Conservation (phyloP, 2,329 filamentous ascomycete species). For the Pyrenochaeta sp. region DNA sequence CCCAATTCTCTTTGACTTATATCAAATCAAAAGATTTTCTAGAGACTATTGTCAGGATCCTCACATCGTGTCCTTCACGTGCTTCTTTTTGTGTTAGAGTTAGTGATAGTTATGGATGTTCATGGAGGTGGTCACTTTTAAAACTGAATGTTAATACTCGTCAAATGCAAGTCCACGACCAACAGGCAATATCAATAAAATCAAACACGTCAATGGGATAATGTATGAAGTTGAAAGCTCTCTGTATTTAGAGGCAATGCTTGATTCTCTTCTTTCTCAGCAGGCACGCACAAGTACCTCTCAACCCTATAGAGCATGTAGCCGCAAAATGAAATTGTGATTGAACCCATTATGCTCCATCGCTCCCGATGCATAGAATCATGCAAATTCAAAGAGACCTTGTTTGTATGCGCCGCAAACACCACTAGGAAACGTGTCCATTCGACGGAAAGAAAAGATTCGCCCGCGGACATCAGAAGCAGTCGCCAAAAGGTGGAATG, state of each 20-base stretch:
- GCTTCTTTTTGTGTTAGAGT: no score
- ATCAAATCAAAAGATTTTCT: no score
- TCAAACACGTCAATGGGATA: no score
- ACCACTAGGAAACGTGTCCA: slow-evolving; percentile 5
- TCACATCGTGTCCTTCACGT: slow-evolving; percentile 1
- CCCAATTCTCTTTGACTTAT: no score
- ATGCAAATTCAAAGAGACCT: slow-evolving; percentile 7
- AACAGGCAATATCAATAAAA: no score
- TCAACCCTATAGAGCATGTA: background rate
- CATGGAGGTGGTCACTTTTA: no score
- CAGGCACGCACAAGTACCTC: slow-evolving; percentile 2
- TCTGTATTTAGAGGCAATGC: slow-evolving; percentile 2
- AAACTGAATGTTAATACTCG: no score
- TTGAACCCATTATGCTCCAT: slow-evolving; percentile 15
- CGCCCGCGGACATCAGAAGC: slow-evolving; percentile 4
- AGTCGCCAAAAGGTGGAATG: slow-evolving; percentile 8
- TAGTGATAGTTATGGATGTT: no score
- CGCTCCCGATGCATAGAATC: slow-evolving; percentile 13
- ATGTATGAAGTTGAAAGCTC: background rate
- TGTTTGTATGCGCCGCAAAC: slow-evolving; percentile 9
- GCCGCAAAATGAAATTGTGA: slow-evolving; percentile 6
- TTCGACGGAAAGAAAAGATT: slow-evolving; percentile 7
- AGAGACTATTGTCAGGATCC: no score
- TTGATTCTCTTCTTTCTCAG: slow-evolving; percentile 9
- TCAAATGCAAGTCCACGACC: no score